Conservation (phyloP, 257 asterid genomes). For the Primulina tabacum region DNA sequence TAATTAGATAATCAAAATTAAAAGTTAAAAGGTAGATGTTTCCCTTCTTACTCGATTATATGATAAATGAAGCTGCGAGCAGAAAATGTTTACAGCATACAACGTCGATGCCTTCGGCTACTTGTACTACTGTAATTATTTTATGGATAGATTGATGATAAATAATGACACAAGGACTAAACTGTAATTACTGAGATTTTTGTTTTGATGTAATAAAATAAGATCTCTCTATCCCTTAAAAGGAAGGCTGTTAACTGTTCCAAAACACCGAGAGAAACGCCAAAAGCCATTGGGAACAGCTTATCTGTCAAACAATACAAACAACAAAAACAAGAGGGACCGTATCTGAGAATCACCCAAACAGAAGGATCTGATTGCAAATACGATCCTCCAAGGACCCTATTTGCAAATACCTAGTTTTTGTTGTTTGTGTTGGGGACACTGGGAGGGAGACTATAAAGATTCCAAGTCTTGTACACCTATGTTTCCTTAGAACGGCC, state of each 20-base stretch:
- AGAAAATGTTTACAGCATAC: no score
- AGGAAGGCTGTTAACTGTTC: neutral
- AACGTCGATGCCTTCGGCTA: no score
- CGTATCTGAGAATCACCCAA: neutral
- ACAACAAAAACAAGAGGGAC: conserved; percentile 30
- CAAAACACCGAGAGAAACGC: conserved; percentile 35
- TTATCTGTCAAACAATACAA: conserved; percentile 32
- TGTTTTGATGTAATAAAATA: no score
- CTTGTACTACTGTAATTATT: no score
- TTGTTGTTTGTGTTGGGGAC: conserved; percentile 25
- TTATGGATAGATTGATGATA: no score
- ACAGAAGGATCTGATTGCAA: conserved; percentile 3
- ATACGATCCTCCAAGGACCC: conserved; percentile 6
- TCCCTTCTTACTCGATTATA: no score
- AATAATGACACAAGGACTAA: no score
- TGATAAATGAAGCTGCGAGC: no score
- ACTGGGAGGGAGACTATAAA: conserved; percentile 26
- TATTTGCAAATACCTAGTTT: conserved; percentile 20
- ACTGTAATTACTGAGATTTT: no score
- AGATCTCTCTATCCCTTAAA: neutral
- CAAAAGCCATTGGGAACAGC: conserved; percentile 46
- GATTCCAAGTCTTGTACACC: conserved; percentile 38
- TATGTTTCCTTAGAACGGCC: conserved; percentile 25
- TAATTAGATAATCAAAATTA: no score
- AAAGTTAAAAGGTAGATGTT: no score